Evolutionary conservation across 1,284 basidiomycete species (phyloP), one percentile per base, ranked within the genome.

Genomic region (Apiotrichum brassicae): DNA sequence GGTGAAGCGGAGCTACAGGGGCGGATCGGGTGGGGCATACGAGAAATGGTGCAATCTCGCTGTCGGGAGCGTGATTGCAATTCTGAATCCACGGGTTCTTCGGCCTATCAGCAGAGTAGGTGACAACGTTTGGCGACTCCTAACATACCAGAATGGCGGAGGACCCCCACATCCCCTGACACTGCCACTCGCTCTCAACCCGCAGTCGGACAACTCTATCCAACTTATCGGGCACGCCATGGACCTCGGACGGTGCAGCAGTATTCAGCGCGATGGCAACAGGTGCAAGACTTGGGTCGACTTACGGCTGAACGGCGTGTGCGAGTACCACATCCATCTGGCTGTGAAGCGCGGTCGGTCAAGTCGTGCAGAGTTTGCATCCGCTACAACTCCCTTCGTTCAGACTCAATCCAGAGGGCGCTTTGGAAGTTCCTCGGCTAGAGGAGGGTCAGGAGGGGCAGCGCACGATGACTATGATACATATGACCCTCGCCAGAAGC

Each of bases 11-110:
- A 60, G 83, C 0, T 94, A 90, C 67, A 80, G 79, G 53, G 92
- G 93, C 1, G 93, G 94, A 1, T 92, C 88, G 56, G 81, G 82
- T 2, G 93, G 94, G 6, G 93, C 93, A 0, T 98, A 89, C 65
- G 94, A 97, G 68, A 78, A 76, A 56, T 77, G 79, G 51, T 84
- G 86, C 50, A 88, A 87, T 65, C 75, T 94, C 54, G 82, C 81
- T 42, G 86, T 91, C 56, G 94, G 94, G 1, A 85, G 88, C 40
- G 87, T 97, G 3, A 77, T 98, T 23, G 88, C 90, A 0, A 77
- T 98, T 30, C 74, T 97, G 23, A 97, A 94, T 64, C 92, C 94
- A 0, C 81, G 80, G 51, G 81, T 97, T 33, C 75, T 94, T 48
- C 87, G 87, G 61, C 89, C 90, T 13, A 83, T 85, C 56, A 82